These are phyloP conservation scores for Linnemannia zychae DNA, from an alignment of 192 early-diverging fungal species.

Conservation along the genomic window DNA sequence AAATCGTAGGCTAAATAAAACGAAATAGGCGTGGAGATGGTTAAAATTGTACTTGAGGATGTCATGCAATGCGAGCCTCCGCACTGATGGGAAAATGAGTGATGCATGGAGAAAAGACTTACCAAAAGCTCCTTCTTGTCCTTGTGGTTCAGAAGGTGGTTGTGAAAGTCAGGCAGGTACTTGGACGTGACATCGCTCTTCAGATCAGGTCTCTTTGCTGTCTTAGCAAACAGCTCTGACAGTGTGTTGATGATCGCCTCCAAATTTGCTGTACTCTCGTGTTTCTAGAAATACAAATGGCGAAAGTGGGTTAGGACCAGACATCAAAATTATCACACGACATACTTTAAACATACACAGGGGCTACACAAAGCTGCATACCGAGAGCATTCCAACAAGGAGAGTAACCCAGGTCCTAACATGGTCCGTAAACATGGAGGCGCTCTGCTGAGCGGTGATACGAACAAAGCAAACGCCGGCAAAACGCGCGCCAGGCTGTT, in stretches of 20 bases:
- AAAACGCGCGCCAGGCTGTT: conserved; percentile 62
- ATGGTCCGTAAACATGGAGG: conserved; percentile 53
- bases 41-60: background rate
- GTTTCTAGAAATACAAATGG: conserved; percentile 50
- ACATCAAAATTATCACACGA: background rate
- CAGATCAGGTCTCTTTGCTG: conserved; percentile 62
- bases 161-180: conserved; percentile 66
- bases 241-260: conserved; percentile 61
- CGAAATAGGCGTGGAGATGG: background rate
- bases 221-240: conserved; percentile 63
- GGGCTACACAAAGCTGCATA: conserved; percentile 24
- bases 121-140: conserved; percentile 62
- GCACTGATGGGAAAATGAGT: no score
- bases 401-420: conserved; percentile 59
- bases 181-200: conserved; percentile 68
- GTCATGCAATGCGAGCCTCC: background rate
- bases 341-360: background rate
- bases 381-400: conserved; percentile 59
- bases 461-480: conserved; percentile 64
- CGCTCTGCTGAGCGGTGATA: conserved; percentile 63
- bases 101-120: conserved; percentile 14
- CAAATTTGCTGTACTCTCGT: conserved; percentile 54
- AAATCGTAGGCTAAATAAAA: conserved; percentile 52
- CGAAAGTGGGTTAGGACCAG: background rate
- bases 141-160: conserved; percentile 56